phyloP scores from a whole-genome alignment of 1,284 basidiomycete species.

The Coniferiporia sulphurascens region DNA sequence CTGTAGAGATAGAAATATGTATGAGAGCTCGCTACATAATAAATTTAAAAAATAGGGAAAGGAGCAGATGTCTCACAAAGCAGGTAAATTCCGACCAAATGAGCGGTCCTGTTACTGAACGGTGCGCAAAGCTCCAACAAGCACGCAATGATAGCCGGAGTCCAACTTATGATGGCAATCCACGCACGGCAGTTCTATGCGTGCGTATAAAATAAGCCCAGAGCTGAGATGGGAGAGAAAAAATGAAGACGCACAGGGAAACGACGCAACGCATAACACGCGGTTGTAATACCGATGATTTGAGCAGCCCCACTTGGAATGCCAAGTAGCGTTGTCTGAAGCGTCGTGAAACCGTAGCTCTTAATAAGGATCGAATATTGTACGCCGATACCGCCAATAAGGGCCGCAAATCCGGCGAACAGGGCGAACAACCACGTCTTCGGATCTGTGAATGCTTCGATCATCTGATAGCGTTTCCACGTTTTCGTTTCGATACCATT shows the following conservation, averaged over 20 bases:
- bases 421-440: slow-evolving; percentile 28
- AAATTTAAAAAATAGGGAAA: neutral
- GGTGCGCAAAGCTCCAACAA: slow-evolving; percentile 20
- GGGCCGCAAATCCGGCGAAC: slow-evolving; percentile 18
- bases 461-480: slow-evolving; percentile 26
- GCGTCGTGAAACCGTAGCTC: slow-evolving; percentile 29
- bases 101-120: slow-evolving; percentile 8
- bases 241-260: slow-evolving; percentile 21
- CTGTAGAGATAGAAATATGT: neutral
- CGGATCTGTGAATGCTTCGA: slow-evolving; percentile 25
- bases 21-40: neutral
- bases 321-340: slow-evolving; percentile 30
- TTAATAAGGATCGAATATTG: slow-evolving; percentile 29
- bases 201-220: neutral
- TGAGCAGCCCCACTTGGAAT: slow-evolving; percentile 28
- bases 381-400: slow-evolving; percentile 26
- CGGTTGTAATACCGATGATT: slow-evolving; percentile 21
- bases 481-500: slow-evolving; percentile 25
- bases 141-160: slow-evolving; percentile 24
- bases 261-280: slow-evolving; percentile 21
- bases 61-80: neutral
- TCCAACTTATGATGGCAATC: slow-evolving; percentile 20
- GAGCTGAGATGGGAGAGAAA: slow-evolving; percentile 10
- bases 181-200: slow-evolving; percentile 23
- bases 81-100: slow-evolving; percentile 15